A percentile compares a stretch with the other conserved stretches of the same genome.
Evolutionary conservation across 228 moss, liverwort and hornwort species (phyloP).

Genomic region (Sphagnum fallax): DNA sequence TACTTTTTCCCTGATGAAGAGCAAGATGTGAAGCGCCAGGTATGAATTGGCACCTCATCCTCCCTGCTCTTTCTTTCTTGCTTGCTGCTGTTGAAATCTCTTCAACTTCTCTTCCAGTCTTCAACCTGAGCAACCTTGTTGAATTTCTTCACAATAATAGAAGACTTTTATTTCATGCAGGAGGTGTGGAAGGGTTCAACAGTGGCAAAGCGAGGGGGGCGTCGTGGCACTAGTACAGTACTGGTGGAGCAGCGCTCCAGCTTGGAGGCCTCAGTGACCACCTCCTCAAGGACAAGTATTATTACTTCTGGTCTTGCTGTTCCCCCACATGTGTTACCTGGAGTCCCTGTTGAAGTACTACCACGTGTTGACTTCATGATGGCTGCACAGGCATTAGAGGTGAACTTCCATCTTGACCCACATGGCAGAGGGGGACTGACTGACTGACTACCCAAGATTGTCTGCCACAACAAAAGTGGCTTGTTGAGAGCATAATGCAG

Average conservation of each 20-base stretch:
- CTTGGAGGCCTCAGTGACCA: conserved; percentile 34
- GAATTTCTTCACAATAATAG: too few relatives aligned
- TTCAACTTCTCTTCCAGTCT: too few relatives aligned
- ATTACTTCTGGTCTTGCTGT: conserved; percentile 28
- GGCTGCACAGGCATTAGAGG: conserved; percentile 41
- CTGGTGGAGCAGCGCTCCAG: conserved; percentile 30
- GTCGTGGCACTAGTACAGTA: conserved; percentile 22
- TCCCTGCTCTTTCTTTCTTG: background rate
- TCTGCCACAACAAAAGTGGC: too few relatives aligned
- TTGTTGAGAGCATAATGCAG: too few relatives aligned
- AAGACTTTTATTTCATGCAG: conserved; percentile 5
- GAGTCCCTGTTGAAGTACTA: conserved; percentile 28
- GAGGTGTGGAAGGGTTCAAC: conserved; percentile 62
- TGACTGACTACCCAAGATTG: too few relatives aligned
- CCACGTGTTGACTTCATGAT: conserved; percentile 35
- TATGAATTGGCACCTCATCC: background rate
- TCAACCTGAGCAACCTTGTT: too few relatives aligned
- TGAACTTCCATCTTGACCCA: background rate
- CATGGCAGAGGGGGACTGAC: too few relatives aligned
- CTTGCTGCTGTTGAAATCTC: background rate
- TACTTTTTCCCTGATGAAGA: conserved; percentile 98
- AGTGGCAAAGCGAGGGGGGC: conserved; percentile 45
- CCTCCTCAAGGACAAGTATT: conserved; percentile 24
- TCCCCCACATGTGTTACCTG: conserved; percentile 18
- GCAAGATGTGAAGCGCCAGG: conserved; percentile 72